Evolutionary conservation across 805 yeast species (phyloP).

Genomic region (Tetrapisispora nanseiensis): DNA sequence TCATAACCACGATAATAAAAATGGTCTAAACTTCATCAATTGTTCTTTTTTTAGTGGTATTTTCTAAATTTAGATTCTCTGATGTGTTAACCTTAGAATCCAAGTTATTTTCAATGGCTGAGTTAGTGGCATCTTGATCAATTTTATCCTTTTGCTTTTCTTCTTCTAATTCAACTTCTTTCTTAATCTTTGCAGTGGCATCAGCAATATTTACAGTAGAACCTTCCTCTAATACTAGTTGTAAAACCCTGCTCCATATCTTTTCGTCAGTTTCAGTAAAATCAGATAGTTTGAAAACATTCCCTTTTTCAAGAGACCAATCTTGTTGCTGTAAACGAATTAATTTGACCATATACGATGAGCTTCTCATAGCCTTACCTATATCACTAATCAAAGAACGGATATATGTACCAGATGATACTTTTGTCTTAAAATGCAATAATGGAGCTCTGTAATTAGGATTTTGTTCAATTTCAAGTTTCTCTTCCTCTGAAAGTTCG

Average conservation of each 20-base stretch:
- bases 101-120: too few species aligned
- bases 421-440: constrained; percentile 64
- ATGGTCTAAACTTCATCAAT: constrained; percentile 7
- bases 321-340: constrained; percentile 68
- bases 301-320: constrained; percentile 65
- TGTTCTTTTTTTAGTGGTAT: constrained; percentile 8
- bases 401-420: constrained; percentile 92
- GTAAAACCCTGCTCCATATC: constrained; percentile 62
- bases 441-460: constrained; percentile 49
- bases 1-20: too few species aligned
- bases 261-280: constrained; percentile 50
- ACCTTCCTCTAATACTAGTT: constrained; percentile 42
- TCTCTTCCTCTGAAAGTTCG: constrained; percentile 31
- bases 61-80: not conserved
- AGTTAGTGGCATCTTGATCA: too few species aligned
- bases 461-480: constrained; percentile 23
- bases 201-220: constrained; percentile 32
- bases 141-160: constrained; percentile 1
- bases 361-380: constrained; percentile 69
- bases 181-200: constrained; percentile 16
- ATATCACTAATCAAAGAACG: constrained; percentile 83
- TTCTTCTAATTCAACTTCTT: constrained; percentile 4
- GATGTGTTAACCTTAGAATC: too few species aligned
- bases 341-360: constrained; percentile 82
- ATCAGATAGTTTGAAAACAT: constrained; percentile 57